phyloP scores from a whole-genome alignment of 2,329 filamentous ascomycete genomes.

The Pseudonectria buxi region DNA sequence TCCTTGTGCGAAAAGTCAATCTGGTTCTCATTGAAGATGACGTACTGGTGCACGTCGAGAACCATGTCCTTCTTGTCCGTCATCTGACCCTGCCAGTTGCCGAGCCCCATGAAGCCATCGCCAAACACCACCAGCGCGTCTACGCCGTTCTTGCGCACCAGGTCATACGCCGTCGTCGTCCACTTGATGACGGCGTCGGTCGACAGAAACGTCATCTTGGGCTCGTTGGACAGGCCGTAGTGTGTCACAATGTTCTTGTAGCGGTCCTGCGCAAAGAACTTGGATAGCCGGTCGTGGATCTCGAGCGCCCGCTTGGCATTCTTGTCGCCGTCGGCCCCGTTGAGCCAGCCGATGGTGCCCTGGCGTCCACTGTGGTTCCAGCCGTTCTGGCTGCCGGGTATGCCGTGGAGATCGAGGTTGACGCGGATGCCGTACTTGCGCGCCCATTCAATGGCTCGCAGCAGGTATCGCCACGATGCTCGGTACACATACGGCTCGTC shows the following conservation, averaged over 20 bases:
- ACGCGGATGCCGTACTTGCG: slow-evolving; percentile 87
- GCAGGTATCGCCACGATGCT: slow-evolving; percentile 86
- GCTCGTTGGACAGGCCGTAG: slow-evolving; percentile 94
- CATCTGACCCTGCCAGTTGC: slow-evolving; percentile 83
- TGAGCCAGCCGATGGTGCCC: slow-evolving; percentile 79
- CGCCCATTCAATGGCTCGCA: slow-evolving; percentile 88
- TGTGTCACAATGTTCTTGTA: slow-evolving; percentile 89
- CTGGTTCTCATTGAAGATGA: slow-evolving; percentile 91
- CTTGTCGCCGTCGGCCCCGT: slow-evolving; percentile 72
- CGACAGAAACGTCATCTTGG: slow-evolving; percentile 72
- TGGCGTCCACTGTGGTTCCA: slow-evolving; percentile 93
- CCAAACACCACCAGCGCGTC: slow-evolving; percentile 72
- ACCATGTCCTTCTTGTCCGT: slow-evolving; percentile 65
- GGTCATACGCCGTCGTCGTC: slow-evolving; percentile 65
- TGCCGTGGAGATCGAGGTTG: slow-evolving; percentile 87
- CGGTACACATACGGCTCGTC: slow-evolving; percentile 82
- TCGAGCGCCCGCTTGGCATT: slow-evolving; percentile 81
- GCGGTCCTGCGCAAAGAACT: slow-evolving; percentile 88
- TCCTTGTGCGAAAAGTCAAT: slow-evolving; percentile 73
- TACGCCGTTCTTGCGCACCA: slow-evolving; percentile 72
- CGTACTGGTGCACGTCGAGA: slow-evolving; percentile 97
- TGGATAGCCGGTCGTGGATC: slow-evolving; percentile 76
- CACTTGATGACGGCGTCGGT: slow-evolving; percentile 64
- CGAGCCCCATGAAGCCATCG: slow-evolving; percentile 88
- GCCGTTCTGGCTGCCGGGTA: slow-evolving; percentile 90